Conservation (phyloP, 129 eudicot species). For the Pittosporum tobira region DNA sequence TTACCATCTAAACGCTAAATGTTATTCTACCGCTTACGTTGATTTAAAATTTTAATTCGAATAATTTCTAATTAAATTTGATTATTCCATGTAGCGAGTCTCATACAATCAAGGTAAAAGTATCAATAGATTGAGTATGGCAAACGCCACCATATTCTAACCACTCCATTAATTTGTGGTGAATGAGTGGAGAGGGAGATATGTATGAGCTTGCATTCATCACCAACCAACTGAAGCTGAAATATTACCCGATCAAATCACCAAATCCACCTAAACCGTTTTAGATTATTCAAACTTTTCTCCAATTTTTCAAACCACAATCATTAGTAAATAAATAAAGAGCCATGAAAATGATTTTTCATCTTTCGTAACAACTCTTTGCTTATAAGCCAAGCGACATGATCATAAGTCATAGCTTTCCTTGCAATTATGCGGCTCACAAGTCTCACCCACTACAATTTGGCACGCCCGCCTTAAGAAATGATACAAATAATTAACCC, state of each 20-base stretch:
- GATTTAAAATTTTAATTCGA: slow-evolving; percentile 13
- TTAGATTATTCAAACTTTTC: not conserved
- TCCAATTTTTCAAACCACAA: not conserved
- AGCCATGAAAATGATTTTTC: slow-evolving; percentile 35
- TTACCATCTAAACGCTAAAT: too few relatives aligned
- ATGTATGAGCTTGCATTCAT: slow-evolving; percentile 5
- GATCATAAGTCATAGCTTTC: slow-evolving; percentile 30
- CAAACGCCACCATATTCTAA: slow-evolving; percentile 22
- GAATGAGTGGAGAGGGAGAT: not conserved
- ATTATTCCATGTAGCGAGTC: too few relatives aligned
- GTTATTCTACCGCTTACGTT: too few relatives aligned
- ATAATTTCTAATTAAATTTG: too few relatives aligned
- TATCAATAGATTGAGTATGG: slow-evolving; percentile 19
- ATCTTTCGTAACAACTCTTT: slow-evolving; percentile 33
- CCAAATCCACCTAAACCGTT: slow-evolving; percentile 26
- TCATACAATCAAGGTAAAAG: too few relatives aligned
- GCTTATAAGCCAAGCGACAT: slow-evolving; percentile 58
- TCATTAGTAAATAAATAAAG: not conserved
- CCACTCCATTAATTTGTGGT: slow-evolving; percentile 16
- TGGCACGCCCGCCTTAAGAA: not conserved
- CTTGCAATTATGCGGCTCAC: slow-evolving; percentile 15
- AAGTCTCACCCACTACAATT: slow-evolving; percentile 10
- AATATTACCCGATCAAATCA: slow-evolving; percentile 26
- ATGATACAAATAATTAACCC: not conserved
- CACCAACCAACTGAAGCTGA: slow-evolving; percentile 54